phyloP scores from a whole-genome alignment of 106 monocot genomes.

The Cymbidium sinense region DNA sequence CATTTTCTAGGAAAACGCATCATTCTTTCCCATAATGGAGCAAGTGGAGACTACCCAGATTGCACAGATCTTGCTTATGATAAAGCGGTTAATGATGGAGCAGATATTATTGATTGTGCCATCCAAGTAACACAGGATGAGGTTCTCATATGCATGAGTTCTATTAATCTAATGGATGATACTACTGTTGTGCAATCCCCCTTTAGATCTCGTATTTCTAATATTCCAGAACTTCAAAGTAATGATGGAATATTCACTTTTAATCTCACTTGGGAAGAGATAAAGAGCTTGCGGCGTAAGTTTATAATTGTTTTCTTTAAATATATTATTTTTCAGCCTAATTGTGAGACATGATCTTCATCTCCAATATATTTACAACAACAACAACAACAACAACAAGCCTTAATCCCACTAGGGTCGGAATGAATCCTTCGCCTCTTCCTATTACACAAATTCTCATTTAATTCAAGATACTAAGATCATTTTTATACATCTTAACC shows the following conservation, averaged over 20 bases:
- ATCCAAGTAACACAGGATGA: conserved; percentile 77
- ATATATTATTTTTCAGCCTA: too few relatives aligned
- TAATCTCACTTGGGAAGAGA: conserved; percentile 75
- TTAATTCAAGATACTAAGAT: too few relatives aligned
- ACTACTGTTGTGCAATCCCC: conserved; percentile 41
- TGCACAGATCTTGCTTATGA: conserved; percentile 85
- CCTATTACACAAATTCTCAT: too few relatives aligned
- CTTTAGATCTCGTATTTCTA: conserved; percentile 37
- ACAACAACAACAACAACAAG: too few relatives aligned
- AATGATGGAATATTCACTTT: conserved; percentile 76
- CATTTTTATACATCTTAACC: too few relatives aligned
- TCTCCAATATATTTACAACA: not conserved
- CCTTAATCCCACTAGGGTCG: too few relatives aligned
- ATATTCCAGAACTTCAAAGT: conserved; percentile 48
- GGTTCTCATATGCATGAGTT: conserved; percentile 69
- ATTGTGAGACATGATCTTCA: not conserved
- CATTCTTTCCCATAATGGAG: conserved; percentile 77
- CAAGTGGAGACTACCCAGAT: conserved; percentile 85
- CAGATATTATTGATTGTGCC: conserved; percentile 83
- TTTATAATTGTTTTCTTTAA: not conserved
- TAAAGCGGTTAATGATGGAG: conserved; percentile 66
- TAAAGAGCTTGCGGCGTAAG: conserved; percentile 70
- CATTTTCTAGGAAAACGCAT: conserved; percentile 43
- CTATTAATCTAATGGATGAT: conserved; percentile 46
- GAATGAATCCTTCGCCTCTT: too few relatives aligned